Evolutionary conservation across 768 basidiomycete species (phyloP), one percentile per base, ranked within the genome.

Genomic region (Trametopsis cervina): DNA sequence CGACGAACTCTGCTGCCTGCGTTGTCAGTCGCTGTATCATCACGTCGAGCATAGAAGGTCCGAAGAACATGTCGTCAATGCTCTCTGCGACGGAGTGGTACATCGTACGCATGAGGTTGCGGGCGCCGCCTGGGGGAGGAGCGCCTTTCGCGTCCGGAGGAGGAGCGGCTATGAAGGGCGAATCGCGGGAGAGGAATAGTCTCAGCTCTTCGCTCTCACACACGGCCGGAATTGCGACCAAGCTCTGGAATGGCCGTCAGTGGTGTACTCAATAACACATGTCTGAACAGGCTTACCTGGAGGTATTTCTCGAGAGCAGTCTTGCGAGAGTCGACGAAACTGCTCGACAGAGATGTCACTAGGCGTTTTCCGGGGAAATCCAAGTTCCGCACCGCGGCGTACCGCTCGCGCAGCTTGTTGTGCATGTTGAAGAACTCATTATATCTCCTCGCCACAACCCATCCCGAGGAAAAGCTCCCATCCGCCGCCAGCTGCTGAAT

Each of bases 51-150:
- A 96, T 93, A 0, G 91, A 93, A 2, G 89, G 94, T 2, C 90
- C 93, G 55, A 95, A 91, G 66, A 95, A 85, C 78, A 96, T 90
- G 64, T 98, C 96, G 63, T 99, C 96, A 58, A 98, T 84, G 62
- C 92, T 93, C 54, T 90, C 89, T 4, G 95, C 80, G 40, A 99
- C 89, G 21, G 91, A 89, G 24, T 85, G 83, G 62, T 95, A 98
- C 49, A 99, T 77, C 20, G 82, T 85, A 46, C 84, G 83, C 45
- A 97, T 89, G 29, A 96, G 73, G 47, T 81, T 82, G 12, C 80
- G 80, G 12, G 68, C 64, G 4, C 40, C 38, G 7, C 54, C 33
- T 5, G 52, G 42, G n/a, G 70, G 56, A 10, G 67, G 60, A 61
- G 83, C 78, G 10, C 69, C 49, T 2, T 58, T 51, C 1, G 65